Conservation (phyloP, 75 land plant species). For the Selaginella tamariscina region DNA sequence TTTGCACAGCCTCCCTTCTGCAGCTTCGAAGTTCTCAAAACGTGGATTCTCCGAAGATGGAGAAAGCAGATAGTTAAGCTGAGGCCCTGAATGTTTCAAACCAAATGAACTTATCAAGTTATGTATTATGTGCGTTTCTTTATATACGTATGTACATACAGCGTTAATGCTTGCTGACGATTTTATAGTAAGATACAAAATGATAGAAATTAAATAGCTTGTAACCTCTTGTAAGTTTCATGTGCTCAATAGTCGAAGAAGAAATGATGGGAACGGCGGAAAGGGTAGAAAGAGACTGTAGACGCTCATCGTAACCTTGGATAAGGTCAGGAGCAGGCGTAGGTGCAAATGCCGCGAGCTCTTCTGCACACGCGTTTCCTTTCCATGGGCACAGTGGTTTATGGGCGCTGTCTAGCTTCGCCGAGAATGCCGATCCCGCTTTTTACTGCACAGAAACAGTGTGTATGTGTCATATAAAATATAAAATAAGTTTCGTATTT, state of each 20-base stretch:
- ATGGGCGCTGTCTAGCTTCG: constrained; percentile 62
- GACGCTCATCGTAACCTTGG: constrained; percentile 82
- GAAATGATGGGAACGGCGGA: constrained; percentile 61
- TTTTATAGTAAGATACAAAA: no score
- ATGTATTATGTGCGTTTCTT: no score
- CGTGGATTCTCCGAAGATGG: constrained; percentile 18
- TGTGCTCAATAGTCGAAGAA: constrained; percentile 56
- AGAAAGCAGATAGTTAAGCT: constrained; percentile 58
- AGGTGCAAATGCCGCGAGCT: constrained; percentile 77
- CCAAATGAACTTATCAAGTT: no score
- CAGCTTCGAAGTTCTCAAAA: background rate
- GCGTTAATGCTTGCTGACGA: no score
- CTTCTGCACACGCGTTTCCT: constrained; percentile 80
- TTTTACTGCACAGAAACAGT: constrained; percentile 27
- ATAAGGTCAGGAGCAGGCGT: constrained; percentile 66
- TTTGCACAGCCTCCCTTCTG: constrained; percentile 1
- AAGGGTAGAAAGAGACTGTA: constrained; percentile 78
- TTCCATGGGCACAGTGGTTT: constrained; percentile 66
- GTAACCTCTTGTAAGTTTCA: constrained; percentile 48
- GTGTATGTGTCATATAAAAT: background rate
- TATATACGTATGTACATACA: no score
- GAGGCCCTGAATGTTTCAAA: no score
- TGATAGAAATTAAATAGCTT: no score
- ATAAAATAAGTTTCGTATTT: no score
- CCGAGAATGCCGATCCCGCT: constrained; percentile 48